phyloP scores from a whole-genome alignment of 805 yeast species.

The Wickerhamia fluorescens region DNA sequence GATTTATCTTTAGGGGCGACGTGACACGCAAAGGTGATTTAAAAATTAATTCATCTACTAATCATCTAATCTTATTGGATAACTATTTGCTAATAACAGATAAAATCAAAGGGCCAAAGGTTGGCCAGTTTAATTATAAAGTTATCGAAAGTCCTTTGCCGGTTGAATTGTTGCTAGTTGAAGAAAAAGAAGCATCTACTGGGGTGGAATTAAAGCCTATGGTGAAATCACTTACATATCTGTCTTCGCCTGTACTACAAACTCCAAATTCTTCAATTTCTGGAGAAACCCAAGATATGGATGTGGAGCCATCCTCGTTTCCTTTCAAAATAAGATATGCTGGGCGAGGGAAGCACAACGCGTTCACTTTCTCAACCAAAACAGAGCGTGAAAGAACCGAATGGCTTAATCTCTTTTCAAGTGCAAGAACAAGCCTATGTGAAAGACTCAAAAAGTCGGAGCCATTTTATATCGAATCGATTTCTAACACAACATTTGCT shows the following conservation, averaged over 20 bases:
- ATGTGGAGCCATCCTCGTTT: conserved; percentile 25
- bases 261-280: neutral
- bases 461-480: conserved; percentile 46
- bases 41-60: conserved; percentile 48
- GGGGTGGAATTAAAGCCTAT: conserved; percentile 4
- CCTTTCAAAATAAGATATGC: conserved; percentile 52
- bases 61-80: conserved; percentile 56
- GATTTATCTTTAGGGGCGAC: conserved; percentile 50
- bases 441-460: conserved; percentile 31
- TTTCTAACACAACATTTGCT: conserved; percentile 57
- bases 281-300: conserved; percentile 5
- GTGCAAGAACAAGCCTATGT: conserved; percentile 37
- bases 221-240: conserved; percentile 11
- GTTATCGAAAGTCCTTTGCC: conserved; percentile 57
- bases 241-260: conserved; percentile 6
- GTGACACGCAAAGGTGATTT: conserved; percentile 57
- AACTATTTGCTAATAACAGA: conserved; percentile 65
- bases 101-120: conserved; percentile 34
- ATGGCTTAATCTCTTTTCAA: conserved; percentile 51
- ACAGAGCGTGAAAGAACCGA: conserved; percentile 43
- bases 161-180: conserved; percentile 49
- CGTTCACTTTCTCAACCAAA: conserved; percentile 45
- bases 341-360: conserved; percentile 45
- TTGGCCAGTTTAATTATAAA: conserved; percentile 7
- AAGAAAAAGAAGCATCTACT: conserved; percentile 26